phyloP scores from a whole-genome alignment of 192 early-diverging fungal species.

The Linnemannia hyalina region DNA sequence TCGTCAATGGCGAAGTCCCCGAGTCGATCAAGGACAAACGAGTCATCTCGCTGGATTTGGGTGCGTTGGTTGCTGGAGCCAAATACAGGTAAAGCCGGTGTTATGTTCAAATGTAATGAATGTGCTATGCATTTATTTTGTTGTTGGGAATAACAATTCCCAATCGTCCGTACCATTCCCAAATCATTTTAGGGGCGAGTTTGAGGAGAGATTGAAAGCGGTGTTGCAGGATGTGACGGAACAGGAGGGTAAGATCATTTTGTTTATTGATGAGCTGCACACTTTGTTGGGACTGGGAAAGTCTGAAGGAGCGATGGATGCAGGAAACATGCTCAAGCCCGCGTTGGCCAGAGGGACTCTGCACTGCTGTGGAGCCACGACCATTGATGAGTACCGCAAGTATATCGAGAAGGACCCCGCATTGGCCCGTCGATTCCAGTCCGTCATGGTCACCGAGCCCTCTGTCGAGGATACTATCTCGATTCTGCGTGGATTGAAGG shows the following conservation, averaged over 20 bases:
- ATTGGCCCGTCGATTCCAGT: conserved; percentile 83
- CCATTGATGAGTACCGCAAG: conserved; percentile 84
- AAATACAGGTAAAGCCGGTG: conserved; percentile 69
- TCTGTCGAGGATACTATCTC: conserved; percentile 78
- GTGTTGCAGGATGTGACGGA: conserved; percentile 79
- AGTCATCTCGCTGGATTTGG: conserved; percentile 81
- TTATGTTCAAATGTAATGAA: no score
- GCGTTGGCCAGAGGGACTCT: conserved; percentile 80
- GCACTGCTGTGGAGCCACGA: conserved; percentile 84
- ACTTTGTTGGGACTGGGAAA: conserved; percentile 81
- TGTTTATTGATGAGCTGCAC: conserved; percentile 89
- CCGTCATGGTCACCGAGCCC: conserved; percentile 80
- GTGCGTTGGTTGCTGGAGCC: conserved; percentile 77
- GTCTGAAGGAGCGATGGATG: conserved; percentile 83
- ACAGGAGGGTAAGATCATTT: conserved; percentile 78
- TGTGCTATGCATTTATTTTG: no score
- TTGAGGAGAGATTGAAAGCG: conserved; percentile 84
- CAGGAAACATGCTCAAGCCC: conserved; percentile 86
- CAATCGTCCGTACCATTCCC: no score
- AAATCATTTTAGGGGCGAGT: conserved; percentile 72
- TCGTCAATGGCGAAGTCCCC: conserved; percentile 81
- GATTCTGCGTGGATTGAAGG: conserved; percentile 83
- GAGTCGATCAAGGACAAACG: conserved; percentile 82
- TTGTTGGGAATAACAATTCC: no score
- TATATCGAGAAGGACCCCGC: conserved; percentile 84